Conservation (phyloP, 2,329 filamentous ascomycete species). For the Talaromyces sp. region DNA sequence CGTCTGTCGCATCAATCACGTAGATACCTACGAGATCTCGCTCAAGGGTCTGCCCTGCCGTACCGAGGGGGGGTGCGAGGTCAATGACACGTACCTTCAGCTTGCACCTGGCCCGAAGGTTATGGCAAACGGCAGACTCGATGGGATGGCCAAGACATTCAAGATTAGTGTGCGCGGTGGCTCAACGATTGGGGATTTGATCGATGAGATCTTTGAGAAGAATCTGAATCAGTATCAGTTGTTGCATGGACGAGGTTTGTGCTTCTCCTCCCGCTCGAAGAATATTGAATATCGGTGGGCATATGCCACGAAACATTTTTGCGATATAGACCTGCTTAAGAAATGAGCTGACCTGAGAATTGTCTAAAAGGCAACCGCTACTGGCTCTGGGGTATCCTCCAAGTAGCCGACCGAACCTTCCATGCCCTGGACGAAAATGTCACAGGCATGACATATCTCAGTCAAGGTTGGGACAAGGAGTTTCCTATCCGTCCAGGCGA, state of each 20-base stretch:
- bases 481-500: constrained; percentile 10
- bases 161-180: neutral
- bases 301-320: neutral
- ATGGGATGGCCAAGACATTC: constrained; percentile 10
- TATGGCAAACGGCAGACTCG: neutral
- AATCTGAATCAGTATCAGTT: constrained; percentile 11
- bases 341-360: neutral
- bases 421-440: neutral
- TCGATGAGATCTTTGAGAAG: constrained; percentile 3
- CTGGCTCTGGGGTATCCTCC: constrained; percentile 3
- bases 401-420: neutral
- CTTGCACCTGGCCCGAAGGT: neutral
- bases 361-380: neutral
- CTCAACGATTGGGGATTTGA: constrained; percentile 4
- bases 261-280: neutral
- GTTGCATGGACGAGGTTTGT: constrained; percentile 6
- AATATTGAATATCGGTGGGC: neutral
- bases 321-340: neutral
- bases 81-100: neutral
- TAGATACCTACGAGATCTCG: neutral
- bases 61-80: neutral
- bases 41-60: neutral
- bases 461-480: constrained; percentile 8
- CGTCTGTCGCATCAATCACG: neutral
- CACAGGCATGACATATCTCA: neutral